A percentile compares a stretch with the other conserved stretches of the same genome.
Conservation (phyloP, 495 filamentous ascomycete species). For the Penicillium steckii region DNA sequence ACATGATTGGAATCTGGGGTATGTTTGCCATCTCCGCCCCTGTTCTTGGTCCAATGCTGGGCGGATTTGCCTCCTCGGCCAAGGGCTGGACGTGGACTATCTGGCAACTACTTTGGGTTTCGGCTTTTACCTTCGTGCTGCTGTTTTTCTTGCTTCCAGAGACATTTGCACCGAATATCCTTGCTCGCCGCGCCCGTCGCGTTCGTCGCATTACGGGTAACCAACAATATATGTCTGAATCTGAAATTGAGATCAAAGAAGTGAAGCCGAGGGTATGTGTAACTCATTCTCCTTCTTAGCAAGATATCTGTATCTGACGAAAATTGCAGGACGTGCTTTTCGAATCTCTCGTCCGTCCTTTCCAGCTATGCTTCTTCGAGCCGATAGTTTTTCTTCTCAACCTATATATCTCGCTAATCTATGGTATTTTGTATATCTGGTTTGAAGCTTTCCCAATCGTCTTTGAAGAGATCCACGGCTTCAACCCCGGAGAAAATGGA, state of each 20-base stretch:
- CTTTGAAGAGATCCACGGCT: constrained; percentile 47
- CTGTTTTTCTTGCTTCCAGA: constrained; percentile 57
- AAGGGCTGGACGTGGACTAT: constrained; percentile 50
- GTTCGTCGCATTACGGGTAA: constrained; percentile 43
- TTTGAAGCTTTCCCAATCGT: constrained; percentile 59
- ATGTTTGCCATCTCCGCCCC: constrained; percentile 38
- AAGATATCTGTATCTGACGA: neutral
- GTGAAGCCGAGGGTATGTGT: constrained; percentile 21
- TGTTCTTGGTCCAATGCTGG: constrained; percentile 43
- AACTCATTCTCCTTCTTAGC: neutral
- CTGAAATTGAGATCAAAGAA: constrained; percentile 39
- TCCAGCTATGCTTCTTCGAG: constrained; percentile 44
- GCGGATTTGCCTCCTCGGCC: constrained; percentile 34
- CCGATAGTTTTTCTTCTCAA: constrained; percentile 53
- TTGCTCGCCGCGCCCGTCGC: constrained; percentile 51
- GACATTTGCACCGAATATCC: constrained; percentile 56
- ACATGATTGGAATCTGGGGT: constrained; percentile 37
- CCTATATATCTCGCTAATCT: constrained; percentile 53
- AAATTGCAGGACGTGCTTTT: constrained; percentile 25
- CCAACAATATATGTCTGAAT: constrained; percentile 26
- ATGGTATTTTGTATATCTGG: constrained; percentile 55
- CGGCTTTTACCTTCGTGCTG: constrained; percentile 42
- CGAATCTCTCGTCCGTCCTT: constrained; percentile 41
- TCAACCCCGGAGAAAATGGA: constrained; percentile 45
- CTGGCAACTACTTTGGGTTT: constrained; percentile 49